Percentiles rank a stretch among this genome's conserved stretches.
Evolutionary conservation across 768 basidiomycete species (phyloP).

Genomic region (Tylopilus subfusipes): DNA sequence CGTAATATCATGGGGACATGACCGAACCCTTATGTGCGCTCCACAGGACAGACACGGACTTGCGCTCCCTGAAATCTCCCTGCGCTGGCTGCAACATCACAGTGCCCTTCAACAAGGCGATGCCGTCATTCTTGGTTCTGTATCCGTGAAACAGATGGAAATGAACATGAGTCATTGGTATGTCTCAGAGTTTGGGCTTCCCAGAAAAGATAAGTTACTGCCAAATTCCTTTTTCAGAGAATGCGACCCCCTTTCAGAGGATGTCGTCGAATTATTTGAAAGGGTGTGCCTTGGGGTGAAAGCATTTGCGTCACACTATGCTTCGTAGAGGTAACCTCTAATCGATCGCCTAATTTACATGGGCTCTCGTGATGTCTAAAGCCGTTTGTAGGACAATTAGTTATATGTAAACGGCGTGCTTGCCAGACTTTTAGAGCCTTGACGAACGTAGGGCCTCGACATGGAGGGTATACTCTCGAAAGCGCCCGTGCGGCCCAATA

Average conservation of each 20-base stretch:
- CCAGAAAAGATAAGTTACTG: not conserved
- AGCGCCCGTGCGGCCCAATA: not conserved
- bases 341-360: not conserved
- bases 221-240: conserved; percentile 17
- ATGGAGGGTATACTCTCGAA: not conserved
- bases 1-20: not conserved
- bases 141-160: conserved; percentile 36
- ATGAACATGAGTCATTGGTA: conserved; percentile 12
- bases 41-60: conserved; percentile 11
- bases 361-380: not conserved
- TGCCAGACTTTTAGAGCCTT: not conserved
- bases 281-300: conserved; percentile 9
- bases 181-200: conserved; percentile 3
- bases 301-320: conserved; percentile 8
- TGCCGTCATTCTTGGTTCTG: conserved; percentile 38
- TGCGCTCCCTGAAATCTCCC: conserved; percentile 7
- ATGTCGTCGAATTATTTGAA: conserved; percentile 8
- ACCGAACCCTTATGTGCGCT: not conserved
- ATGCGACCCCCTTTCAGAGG: conserved; percentile 13
- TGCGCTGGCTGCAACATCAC: conserved; percentile 19
- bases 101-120: conserved; percentile 19
- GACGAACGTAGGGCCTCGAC: not conserved
- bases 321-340: not conserved
- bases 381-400: not conserved
- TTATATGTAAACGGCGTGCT: not conserved